A percentile compares a stretch with the other conserved stretches of the same genome.
These are phyloP conservation scores for Cronartium ribicola DNA, from an alignment of 1,284 basidiomycete species.

Conservation along the genomic window DNA sequence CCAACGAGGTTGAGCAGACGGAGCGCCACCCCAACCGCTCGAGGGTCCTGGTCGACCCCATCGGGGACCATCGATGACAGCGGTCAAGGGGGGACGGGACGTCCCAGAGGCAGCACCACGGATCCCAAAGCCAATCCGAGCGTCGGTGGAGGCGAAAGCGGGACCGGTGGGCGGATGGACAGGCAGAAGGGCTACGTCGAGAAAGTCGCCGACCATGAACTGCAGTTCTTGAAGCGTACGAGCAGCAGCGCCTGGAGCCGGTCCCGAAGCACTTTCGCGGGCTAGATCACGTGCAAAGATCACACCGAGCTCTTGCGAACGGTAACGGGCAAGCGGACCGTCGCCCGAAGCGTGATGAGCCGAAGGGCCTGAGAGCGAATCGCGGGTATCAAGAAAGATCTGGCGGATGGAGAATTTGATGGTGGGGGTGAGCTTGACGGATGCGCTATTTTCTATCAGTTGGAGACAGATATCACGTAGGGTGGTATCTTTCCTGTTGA, in stretches of 20 bases:
- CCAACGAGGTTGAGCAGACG: constrained; percentile 18
- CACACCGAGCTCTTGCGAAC: constrained; percentile 28
- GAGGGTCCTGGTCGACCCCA: neutral
- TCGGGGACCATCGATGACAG: neutral
- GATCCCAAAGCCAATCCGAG: constrained; percentile 15
- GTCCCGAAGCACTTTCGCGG: neutral
- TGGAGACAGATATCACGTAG: constrained; percentile 39
- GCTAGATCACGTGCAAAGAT: constrained; percentile 29
- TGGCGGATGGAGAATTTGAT: constrained; percentile 30
- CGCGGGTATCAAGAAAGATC: constrained; percentile 31
- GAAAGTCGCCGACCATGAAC: constrained; percentile 35
- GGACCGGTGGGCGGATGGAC: neutral
- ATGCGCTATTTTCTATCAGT: constrained; percentile 14
- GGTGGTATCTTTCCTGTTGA: constrained; percentile 31
- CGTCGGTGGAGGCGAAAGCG: neutral
- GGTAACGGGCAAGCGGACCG: constrained; percentile 12
- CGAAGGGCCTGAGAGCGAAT: neutral
- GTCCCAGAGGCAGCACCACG: constrained; percentile 24
- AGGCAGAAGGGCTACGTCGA: constrained; percentile 29
- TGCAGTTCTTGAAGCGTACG: constrained; percentile 19
- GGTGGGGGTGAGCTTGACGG: constrained; percentile 5
- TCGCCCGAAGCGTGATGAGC: constrained; percentile 1
- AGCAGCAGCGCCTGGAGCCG: neutral
- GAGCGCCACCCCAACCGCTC: neutral
- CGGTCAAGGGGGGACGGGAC: neutral